phyloP scores from a whole-genome alignment of 1,139 yeast species.

The Candida pseudoviswanathii region DNA sequence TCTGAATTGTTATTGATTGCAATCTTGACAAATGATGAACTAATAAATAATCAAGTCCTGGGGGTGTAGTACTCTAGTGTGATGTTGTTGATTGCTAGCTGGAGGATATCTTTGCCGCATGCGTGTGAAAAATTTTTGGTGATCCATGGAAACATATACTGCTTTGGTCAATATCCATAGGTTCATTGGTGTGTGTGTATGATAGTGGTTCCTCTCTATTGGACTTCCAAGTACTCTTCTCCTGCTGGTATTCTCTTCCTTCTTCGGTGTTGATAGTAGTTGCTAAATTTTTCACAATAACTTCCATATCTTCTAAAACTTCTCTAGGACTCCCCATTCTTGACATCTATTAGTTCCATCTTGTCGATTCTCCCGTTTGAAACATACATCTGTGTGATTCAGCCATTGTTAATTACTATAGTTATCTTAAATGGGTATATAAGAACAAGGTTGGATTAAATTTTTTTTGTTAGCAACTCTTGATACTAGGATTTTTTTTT shows the following conservation, averaged over 20 bases:
- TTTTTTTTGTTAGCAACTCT: constrained; percentile 6
- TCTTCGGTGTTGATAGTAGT: neutral
- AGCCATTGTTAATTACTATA: constrained; percentile 60
- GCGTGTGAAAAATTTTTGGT: constrained; percentile 4
- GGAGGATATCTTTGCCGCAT: no score
- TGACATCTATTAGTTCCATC: neutral
- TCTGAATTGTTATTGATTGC: neutral
- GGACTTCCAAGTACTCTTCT: neutral
- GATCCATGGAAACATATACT: neutral
- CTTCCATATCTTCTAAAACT: neutral
- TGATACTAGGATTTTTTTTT: constrained; percentile 6
- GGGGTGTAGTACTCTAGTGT: neutral
- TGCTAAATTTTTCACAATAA: no score
- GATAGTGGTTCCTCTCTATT: no score
- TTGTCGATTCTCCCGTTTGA: neutral
- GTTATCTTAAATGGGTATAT: constrained; percentile 7
- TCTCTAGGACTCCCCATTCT: neutral
- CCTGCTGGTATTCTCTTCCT: neutral
- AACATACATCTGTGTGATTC: constrained; percentile 95
- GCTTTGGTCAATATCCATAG: neutral
- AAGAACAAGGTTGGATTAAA: constrained; percentile 7
- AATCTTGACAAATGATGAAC: neutral
- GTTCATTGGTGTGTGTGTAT: no score
- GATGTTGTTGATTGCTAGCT: no score
- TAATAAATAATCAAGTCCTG: neutral